phyloP scores from a whole-genome alignment of 2,329 filamentous ascomycete species.

The Clonostachys chloroleuca region DNA sequence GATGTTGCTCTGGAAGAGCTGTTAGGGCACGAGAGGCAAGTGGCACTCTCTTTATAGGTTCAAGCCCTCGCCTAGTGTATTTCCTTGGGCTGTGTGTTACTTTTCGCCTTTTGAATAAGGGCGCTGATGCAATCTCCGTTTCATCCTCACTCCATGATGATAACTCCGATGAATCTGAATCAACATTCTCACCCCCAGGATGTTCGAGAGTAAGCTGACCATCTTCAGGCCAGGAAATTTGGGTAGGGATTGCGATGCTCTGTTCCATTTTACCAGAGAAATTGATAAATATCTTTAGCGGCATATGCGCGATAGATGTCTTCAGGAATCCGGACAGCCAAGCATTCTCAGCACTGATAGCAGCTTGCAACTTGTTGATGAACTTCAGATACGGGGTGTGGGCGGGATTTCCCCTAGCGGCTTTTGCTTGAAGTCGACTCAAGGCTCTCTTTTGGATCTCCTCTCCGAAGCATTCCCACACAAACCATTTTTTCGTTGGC shows the following conservation, averaged over 20 bases:
- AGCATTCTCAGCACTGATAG: too few species aligned
- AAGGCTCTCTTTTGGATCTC: conserved; percentile 16
- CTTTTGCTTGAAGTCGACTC: background rate
- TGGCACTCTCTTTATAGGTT: conserved; percentile 2
- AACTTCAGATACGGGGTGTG: background rate
- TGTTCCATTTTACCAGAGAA: conserved; percentile 8
- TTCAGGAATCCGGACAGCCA: too few species aligned
- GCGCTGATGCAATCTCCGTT: background rate
- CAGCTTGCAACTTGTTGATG: background rate
- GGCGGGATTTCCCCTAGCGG: background rate
- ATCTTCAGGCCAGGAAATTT: conserved; percentile 15
- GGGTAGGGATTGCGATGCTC: conserved; percentile 13
- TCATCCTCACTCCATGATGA: conserved; percentile 9
- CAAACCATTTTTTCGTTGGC: conserved; percentile 29
- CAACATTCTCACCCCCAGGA: background rate
- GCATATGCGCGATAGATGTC: too few species aligned
- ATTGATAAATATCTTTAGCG: background rate
- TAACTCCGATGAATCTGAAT: background rate
- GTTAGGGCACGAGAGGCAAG: conserved; percentile 2
- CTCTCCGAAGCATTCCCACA: conserved; percentile 19
- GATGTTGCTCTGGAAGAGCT: background rate
- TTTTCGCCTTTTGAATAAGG: background rate
- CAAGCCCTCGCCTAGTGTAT: background rate
- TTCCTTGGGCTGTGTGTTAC: too few species aligned
- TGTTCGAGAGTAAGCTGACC: conserved; percentile 14